Evolutionary conservation across 176 grass and related monocot species (phyloP).

Genomic region (Canna indica): DNA sequence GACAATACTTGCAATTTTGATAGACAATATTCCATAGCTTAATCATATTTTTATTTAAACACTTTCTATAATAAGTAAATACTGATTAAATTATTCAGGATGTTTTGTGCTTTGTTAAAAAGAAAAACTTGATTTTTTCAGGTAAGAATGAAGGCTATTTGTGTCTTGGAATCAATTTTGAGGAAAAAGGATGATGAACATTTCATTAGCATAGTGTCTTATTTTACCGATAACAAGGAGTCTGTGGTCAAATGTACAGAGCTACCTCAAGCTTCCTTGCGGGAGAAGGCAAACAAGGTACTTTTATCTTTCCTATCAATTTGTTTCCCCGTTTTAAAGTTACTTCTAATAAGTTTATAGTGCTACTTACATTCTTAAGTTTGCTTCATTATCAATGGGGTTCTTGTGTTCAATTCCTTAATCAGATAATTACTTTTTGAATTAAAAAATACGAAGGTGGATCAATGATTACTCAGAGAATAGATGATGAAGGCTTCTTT

Average conservation of each 20-base stretch:
- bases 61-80: background rate
- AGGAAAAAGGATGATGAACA: slow-evolving; percentile 8
- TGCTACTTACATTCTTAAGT: background rate
- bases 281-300: slow-evolving; percentile 17
- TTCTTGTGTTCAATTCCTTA: background rate
- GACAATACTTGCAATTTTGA: background rate
- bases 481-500: background rate
- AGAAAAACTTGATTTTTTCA: background rate
- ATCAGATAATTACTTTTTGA: background rate
- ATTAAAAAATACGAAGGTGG: background rate
- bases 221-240: slow-evolving; percentile 16
- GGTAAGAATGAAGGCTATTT: slow-evolving; percentile 20
- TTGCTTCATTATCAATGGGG: background rate
- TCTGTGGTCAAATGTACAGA: slow-evolving; percentile 8
- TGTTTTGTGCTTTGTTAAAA: background rate
- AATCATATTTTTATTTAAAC: background rate
- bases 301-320: no score
- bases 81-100: background rate
- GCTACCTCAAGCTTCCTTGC: slow-evolving; percentile 10
- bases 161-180: slow-evolving; percentile 20
- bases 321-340: background rate
- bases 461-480: background rate
- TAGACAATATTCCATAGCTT: background rate
- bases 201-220: slow-evolving; percentile 8
- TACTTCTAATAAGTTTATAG: background rate